Evolutionary conservation across 129 eudicot genomes (phyloP), one percentile per base, ranked within the genome.

Genomic region (Solidago caesia): DNA sequence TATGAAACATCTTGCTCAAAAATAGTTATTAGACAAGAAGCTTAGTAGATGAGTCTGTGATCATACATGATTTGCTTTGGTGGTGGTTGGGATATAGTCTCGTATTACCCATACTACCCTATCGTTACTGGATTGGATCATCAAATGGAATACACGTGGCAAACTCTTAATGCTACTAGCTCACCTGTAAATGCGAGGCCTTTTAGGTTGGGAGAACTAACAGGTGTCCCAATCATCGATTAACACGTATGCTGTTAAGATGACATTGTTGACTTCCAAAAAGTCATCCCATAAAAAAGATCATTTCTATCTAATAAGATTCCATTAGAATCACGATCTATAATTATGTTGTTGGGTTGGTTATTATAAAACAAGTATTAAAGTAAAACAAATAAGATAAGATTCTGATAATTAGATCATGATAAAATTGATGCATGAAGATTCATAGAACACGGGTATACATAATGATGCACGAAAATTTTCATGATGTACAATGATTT

Each of bases 11-110:
- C 39, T 33, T 33, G 39, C 39, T 1, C 39, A 33, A 33, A 21
- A 1, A 33, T 33, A 33, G 39, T 33, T 21, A 33, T 33, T 33
- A 33, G 39, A 33, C 39, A 33, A 33, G 2, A 33, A 33, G 39
- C 39, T 33, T 33, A 33, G 39, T 33, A 33, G 39, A 1, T 33
- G 39, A 33, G 39, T 33, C 39, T 33, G 39, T 33, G 39, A 33
- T 33, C 2, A 33, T 33, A 33, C 39, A 33, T 1, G 39, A 33
- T 33, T 33, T 33, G 39, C 39, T 33, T 21, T 64, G 63, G 44
- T 44, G 73, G 82, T 79, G 0, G 82, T 79, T 79, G 74, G 45
- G 78, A 72, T 79, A 44, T 72, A 66, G 21, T 21, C 73, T 79
- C 45, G 48, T 64, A 70, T 55, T 11, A n/a, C 39, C 21, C 58